Evolutionary conservation across 2,329 filamentous ascomycete species (phyloP).

Genomic region (Apiospora arundinis): DNA sequence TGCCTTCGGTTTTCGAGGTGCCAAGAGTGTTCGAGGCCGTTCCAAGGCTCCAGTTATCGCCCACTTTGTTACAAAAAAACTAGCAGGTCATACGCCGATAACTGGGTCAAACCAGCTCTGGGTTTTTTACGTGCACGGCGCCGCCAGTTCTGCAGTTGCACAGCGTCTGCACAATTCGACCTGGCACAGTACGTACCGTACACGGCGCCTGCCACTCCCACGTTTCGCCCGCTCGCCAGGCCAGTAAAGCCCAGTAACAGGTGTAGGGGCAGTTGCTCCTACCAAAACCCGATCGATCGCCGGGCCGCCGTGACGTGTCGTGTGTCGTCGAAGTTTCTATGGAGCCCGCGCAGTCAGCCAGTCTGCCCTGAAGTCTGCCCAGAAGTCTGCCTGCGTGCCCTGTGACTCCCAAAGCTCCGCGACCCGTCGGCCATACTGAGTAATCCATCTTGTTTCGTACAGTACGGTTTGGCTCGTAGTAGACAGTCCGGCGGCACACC

Average conservation of each 20-base stretch:
- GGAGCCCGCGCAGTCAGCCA: neutral
- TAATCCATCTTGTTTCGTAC: neutral
- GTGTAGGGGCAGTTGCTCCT: neutral
- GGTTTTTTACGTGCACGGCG: neutral
- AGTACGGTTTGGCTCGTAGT: neutral
- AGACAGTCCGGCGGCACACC: no score
- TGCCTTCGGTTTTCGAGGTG: neutral
- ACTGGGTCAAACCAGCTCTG: slow-evolving; percentile 16
- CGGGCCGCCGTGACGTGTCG: slow-evolving; percentile 18
- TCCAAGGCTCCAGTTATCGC: neutral
- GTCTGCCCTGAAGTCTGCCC: neutral
- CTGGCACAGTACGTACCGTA: slow-evolving; percentile 8
- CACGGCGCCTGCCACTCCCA: neutral
- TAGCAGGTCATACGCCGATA: slow-evolving; percentile 22
- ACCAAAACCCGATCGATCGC: slow-evolving; percentile 10
- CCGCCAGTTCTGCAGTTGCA: neutral
- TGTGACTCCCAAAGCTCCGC: neutral
- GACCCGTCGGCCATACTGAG: neutral
- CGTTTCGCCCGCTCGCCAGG: neutral
- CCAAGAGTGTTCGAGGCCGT: slow-evolving; percentile 21
- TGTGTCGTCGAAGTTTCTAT: slow-evolving; percentile 13
- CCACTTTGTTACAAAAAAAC: slow-evolving; percentile 22
- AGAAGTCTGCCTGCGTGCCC: neutral
- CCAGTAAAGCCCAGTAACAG: neutral
- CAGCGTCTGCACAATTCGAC: neutral